Evolutionary conservation across 2,329 filamentous ascomycete species (phyloP), one percentile per base, ranked within the genome.

Genomic region (Bisporella sp.): DNA sequence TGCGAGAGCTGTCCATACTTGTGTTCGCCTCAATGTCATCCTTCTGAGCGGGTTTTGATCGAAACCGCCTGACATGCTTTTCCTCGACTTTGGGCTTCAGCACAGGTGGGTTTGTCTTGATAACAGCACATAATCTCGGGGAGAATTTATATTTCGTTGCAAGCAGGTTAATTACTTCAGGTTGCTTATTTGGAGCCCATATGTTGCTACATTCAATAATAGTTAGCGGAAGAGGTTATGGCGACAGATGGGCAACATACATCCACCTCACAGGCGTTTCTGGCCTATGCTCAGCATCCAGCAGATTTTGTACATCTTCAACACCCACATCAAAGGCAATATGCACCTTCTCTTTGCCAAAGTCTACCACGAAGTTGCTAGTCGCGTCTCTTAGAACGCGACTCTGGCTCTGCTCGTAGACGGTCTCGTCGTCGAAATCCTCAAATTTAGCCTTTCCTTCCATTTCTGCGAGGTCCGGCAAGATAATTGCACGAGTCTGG

Each of bases 121-220:
- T 83, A 61, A 89, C 71, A 5, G 77, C 79, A 13, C 77, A 72
- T 11, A 89, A 69, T 47, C 86, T 74, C 31, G 78, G 77, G 0
- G 86, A 87, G 57, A 90, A 85, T 43, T 78, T 78, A 63, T 89
- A 90, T 46, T 77, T 72, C 35, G 71, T 69, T 12, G 79, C 82
- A 29, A 89, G 73, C 4, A 66, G 57, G 58, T 72, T 51, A 42
- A 89, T 72, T 7, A 77, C 62, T 3, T 77, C 71, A 35, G 69
- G 71, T 58, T 89, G 84, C 13, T 68, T 65, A 58, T 80, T 77
- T 0, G 85, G 85, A 44, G 78, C 74, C 82, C 84, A 90, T 30
- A 90, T 75, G 55, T 89, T 87, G 57, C 79, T 83, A 54, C 35
- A 31, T 29, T 46, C 31, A 58, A 30, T 45, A 47, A 31, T 45